phyloP scores from a whole-genome alignment of 2,329 filamentous ascomycete genomes.

The Colletotrichum magnum region DNA sequence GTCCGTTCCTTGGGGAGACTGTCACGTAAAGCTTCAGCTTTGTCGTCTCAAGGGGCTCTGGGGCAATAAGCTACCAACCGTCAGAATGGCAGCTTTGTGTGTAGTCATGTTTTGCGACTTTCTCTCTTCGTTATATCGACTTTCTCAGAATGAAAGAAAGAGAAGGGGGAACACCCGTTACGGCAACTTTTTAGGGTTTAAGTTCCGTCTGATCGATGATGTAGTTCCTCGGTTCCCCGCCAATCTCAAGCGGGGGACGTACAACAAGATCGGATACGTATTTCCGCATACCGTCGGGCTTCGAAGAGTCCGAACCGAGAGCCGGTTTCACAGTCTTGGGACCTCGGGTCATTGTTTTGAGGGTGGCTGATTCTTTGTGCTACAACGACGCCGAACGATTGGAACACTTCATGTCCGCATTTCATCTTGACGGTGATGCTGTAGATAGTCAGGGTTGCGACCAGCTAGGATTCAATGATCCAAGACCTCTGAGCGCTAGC shows the following conservation, averaged over 20 bases:
- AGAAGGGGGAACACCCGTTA: neutral
- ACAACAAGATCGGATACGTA: slow-evolving; percentile 11
- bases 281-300: slow-evolving; percentile 3
- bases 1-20: slow-evolving; percentile 18
- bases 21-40: neutral
- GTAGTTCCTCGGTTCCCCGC: slow-evolving; percentile 25
- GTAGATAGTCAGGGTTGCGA: no score
- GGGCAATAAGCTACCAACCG: neutral
- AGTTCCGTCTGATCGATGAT: slow-evolving; percentile 7
- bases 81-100: neutral
- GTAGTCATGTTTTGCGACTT: neutral
- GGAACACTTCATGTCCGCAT: no score
- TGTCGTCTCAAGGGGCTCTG: neutral
- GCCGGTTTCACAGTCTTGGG: neutral
- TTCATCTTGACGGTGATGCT: no score
- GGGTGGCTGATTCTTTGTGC: no score
- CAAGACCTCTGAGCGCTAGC: neutral
- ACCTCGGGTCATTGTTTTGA: neutral
- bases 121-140: neutral
- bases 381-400: no score
- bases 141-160: neutral
- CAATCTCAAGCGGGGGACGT: slow-evolving; percentile 9
- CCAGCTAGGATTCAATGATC: no score
- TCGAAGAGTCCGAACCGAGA: neutral
- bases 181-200: neutral